Evolutionary conservation across 805 yeast species (phyloP).

Genomic region (Candida ovalis): DNA sequence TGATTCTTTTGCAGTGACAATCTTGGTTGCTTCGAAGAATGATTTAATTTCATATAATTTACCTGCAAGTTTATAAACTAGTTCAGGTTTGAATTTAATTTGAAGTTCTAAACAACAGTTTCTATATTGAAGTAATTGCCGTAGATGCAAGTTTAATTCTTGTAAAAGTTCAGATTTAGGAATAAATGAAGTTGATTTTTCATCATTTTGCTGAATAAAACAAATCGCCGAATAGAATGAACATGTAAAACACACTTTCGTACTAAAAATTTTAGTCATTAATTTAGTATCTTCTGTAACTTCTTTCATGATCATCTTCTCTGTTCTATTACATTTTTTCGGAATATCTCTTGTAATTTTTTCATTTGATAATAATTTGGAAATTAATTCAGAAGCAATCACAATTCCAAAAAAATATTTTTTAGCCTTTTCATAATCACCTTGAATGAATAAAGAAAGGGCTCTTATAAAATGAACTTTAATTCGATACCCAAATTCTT

Average conservation of each 20-base stretch:
- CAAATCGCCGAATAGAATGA: background rate
- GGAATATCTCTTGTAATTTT: background rate
- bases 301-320: background rate
- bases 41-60: conserved; percentile 16
- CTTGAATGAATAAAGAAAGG: conserved; percentile 4
- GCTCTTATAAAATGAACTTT: conserved; percentile 7
- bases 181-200: background rate
- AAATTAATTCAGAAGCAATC: conserved; percentile 7
- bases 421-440: conserved; percentile 5
- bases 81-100: conserved; percentile 10
- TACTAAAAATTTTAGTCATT: background rate
- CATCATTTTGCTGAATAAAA: background rate
- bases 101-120: background rate
- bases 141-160: background rate
- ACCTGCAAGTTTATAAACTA: conserved; percentile 12
- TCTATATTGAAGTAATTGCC: background rate
- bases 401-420: conserved; percentile 2
- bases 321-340: background rate
- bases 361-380: background rate
- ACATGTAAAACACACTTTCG: background rate
- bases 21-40: conserved; percentile 3
- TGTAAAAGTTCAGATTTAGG: background rate
- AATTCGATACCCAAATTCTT: conserved; percentile 10
- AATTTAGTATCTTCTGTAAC: background rate
- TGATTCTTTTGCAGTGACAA: conserved; percentile 1